Evolutionary conservation across 164 flowering plant species (phyloP), one percentile per base, ranked within the genome.

Genomic region (Euptelea pleiosperma): DNA sequence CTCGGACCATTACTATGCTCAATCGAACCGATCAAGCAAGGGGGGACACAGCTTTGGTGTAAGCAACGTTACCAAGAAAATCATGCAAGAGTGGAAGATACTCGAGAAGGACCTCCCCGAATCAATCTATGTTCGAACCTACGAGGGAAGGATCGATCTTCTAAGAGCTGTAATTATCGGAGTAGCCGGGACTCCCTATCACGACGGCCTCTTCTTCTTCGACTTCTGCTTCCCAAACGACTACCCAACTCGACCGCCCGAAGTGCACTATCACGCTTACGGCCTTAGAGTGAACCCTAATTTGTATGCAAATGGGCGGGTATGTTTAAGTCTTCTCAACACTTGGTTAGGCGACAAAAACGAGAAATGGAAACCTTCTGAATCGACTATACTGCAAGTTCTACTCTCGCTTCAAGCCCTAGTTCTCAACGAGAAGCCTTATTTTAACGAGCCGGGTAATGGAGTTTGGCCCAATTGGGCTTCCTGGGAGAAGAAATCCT

Each of bases 201-300:
- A 72, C 34, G 65, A 77, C 37, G 74, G 79, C 3, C 70, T 77
- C 10, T 77, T 72, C 65, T 74, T 77, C 57, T 74, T 77, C 37
- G 81, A 77, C 55, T 26, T 75, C 25, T 14, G 15, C 15, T 66
- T 72, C 14, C 79, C 76, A 3, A 1, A 51, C 2, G 51, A 65
- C 37, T 65, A 74, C 55, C 79, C 81, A 1, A 18, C 43, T 6
- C 14, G 10, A 0, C 79, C 81, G 1, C 81, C 79, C 0, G n/a
- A 52, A 3, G 69, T 75, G 6, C 10, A 68, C 44, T 75, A 61
- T 28, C 63, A 45, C 18, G 58, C 73, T 9, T 44, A 52, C 40
- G 73, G 73, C 31, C 53, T 61, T 14, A 11, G 55, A 1, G 2
- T 75, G 43, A 71, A 71, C 33, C 75, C 79, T 1, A 75, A 75